Evolutionary conservation across 371 early-diverging fungal genomes (phyloP).

Genomic region (Fennellomyces sp.): DNA sequence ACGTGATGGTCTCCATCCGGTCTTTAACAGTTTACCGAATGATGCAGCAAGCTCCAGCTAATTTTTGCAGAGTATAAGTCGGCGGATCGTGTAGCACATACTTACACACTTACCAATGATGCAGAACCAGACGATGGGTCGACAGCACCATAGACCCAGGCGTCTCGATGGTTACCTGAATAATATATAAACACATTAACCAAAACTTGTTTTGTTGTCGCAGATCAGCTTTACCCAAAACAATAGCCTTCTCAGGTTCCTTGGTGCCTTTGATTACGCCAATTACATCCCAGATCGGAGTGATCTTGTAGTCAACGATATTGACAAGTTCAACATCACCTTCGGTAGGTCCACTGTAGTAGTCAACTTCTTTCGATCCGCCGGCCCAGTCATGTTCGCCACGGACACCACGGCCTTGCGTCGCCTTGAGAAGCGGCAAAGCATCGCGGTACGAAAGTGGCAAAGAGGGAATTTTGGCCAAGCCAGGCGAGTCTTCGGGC

Average conservation of each 20-base stretch:
- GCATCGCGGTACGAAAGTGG: slow-evolving; percentile 73
- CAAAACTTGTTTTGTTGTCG: neutral
- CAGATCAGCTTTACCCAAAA: slow-evolving; percentile 40
- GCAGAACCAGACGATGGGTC: slow-evolving; percentile 71
- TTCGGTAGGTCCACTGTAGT: slow-evolving; percentile 60
- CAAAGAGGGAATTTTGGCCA: slow-evolving; percentile 67
- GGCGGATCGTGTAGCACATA: neutral
- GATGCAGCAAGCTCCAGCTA: slow-evolving; percentile 51
- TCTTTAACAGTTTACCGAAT: slow-evolving; percentile 51
- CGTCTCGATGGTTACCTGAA: slow-evolving; percentile 67
- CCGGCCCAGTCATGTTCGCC: slow-evolving; percentile 46
- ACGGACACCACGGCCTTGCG: slow-evolving; percentile 46
- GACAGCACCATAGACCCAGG: slow-evolving; percentile 71
- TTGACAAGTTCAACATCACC: slow-evolving; percentile 58
- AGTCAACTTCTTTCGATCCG: slow-evolving; percentile 49
- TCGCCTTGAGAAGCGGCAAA: slow-evolving; percentile 53
- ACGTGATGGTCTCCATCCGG: slow-evolving; percentile 64
- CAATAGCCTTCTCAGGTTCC: slow-evolving; percentile 57
- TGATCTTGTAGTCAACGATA: slow-evolving; percentile 53
- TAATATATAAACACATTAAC: neutral
- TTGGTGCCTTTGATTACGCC: slow-evolving; percentile 59
- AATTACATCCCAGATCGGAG: slow-evolving; percentile 69
- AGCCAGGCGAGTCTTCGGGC: slow-evolving; percentile 42
- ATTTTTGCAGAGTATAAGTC: neutral
- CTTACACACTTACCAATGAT: slow-evolving; percentile 37